Percentiles rank a stretch among this genome's conserved stretches.
These are phyloP conservation scores for Aquilaria malaccensis DNA, from an alignment of 345 rosid species.

Conservation along the genomic window DNA sequence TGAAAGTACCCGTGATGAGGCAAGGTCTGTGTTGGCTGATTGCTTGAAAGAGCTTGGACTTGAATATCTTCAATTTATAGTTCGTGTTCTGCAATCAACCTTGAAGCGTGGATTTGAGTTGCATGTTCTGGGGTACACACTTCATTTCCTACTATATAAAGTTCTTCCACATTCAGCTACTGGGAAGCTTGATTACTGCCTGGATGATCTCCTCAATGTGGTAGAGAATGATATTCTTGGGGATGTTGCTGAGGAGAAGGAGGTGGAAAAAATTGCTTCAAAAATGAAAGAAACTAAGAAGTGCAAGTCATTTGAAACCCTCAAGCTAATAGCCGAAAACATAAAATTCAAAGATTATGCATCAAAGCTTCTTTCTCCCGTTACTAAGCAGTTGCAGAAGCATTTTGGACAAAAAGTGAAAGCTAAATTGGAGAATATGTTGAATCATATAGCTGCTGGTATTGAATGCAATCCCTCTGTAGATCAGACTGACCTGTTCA, in stretches of 20 bases:
- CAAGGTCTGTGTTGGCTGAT: slow-evolving; percentile 76
- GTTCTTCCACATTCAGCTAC: slow-evolving; percentile 27
- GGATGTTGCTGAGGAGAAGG: slow-evolving; percentile 89
- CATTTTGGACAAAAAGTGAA: slow-evolving; percentile 71
- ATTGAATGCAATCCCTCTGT: slow-evolving; percentile 75
- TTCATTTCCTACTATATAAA: slow-evolving; percentile 58
- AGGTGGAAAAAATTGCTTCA: slow-evolving; percentile 69
- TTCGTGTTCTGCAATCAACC: slow-evolving; percentile 52
- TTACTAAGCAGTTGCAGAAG: slow-evolving; percentile 51
- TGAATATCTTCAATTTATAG: slow-evolving; percentile 64
- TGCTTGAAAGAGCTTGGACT: slow-evolving; percentile 89
- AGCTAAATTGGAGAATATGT: slow-evolving; percentile 63
- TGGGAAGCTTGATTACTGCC: slow-evolving; percentile 75
- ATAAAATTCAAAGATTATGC: slow-evolving; percentile 65
- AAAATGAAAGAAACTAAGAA: slow-evolving; percentile 89
- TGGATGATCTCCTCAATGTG: slow-evolving; percentile 66
- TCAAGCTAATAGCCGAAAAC: slow-evolving; percentile 62
- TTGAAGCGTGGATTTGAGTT: slow-evolving; percentile 80
- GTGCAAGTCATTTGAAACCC: slow-evolving; percentile 64
- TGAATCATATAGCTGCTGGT: slow-evolving; percentile 67
- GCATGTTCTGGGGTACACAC: slow-evolving; percentile 79
- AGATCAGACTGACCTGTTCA: slow-evolving; percentile 61
- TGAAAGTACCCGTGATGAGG: slow-evolving; percentile 67
- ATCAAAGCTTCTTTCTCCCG: slow-evolving; percentile 58
- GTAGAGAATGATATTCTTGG: slow-evolving; percentile 80